Evolutionary conservation across 2,329 filamentous ascomycete species (phyloP).

Genomic region (Trichoderma asperellum): DNA sequence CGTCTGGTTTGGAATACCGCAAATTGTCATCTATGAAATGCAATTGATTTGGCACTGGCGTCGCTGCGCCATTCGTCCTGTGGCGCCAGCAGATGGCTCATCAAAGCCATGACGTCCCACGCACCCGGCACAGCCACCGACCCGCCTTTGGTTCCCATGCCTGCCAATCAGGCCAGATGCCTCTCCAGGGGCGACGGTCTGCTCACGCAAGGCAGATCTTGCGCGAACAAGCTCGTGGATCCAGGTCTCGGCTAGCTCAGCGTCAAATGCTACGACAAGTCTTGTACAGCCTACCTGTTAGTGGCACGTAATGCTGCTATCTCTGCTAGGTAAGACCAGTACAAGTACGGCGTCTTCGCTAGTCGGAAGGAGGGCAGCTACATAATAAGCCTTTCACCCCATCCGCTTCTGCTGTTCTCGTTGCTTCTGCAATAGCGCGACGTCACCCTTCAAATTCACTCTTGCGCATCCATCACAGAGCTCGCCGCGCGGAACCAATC

Average conservation of each 20-base stretch:
- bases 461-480: background rate
- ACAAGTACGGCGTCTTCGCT: background rate
- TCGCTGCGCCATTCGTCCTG: conserved; percentile 7
- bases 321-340: background rate
- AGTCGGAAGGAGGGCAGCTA: background rate
- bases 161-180: conserved; percentile 14
- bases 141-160: background rate
- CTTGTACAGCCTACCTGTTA: background rate
- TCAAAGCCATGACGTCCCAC: conserved; percentile 5
- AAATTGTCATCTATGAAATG: background rate
- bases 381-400: conserved; percentile 18
- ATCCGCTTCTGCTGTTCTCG: background rate
- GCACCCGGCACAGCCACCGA: conserved; percentile 25
- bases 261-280: background rate
- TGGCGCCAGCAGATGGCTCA: conserved; percentile 18
- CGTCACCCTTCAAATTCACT: background rate
- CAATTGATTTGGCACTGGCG: background rate
- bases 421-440: background rate
- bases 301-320: background rate
- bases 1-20: background rate
- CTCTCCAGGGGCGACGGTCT: conserved; percentile 4
- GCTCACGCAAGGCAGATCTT: conserved; percentile 27
- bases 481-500: conserved; percentile 4
- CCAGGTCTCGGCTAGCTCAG: background rate
- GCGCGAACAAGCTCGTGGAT: conserved; percentile 14